A percentile compares a stretch with the other conserved stretches of the same genome.
phyloP scores from a whole-genome alignment of 2,329 filamentous ascomycete genomes.

The Claviceps quebecensis region DNA sequence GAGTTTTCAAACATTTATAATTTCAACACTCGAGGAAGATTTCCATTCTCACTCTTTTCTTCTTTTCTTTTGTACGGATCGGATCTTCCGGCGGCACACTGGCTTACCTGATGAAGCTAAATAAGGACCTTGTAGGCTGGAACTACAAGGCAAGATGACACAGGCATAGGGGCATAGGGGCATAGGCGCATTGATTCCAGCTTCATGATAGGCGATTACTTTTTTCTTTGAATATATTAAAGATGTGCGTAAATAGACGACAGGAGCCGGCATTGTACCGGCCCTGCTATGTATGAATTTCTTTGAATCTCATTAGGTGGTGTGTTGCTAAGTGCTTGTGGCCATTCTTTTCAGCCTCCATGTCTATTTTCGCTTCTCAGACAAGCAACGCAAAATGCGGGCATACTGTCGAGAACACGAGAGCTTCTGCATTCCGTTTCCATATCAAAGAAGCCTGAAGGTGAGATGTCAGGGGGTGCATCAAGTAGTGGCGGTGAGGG shows the following conservation, averaged over 20 bases:
- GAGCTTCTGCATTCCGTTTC: neutral
- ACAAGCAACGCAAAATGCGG: neutral
- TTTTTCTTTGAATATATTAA: neutral
- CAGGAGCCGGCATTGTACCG: neutral
- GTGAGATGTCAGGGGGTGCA: neutral
- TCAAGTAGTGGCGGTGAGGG: neutral
- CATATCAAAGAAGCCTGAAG: neutral
- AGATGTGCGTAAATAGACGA: neutral
- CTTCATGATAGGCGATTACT: neutral
- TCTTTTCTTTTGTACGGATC: neutral
- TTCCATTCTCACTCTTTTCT: neutral
- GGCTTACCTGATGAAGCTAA: neutral
- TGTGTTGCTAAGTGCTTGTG: neutral
- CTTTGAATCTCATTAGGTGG: neutral
- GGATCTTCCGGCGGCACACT: neutral
- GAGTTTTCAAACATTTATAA: neutral
- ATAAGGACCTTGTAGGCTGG: neutral
- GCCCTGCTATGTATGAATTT: neutral
- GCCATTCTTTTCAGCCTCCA: neutral
- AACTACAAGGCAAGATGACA: neutral
- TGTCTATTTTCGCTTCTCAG: neutral
- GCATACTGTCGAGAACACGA: neutral
- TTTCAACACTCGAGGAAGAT: neutral
- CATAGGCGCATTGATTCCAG: neutral
- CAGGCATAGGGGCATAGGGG: neutral